Evolutionary conservation across 2,329 filamentous ascomycete species (phyloP), one percentile per base, ranked within the genome.

Genomic region (Neofusicoccum kwambonambiense): DNA sequence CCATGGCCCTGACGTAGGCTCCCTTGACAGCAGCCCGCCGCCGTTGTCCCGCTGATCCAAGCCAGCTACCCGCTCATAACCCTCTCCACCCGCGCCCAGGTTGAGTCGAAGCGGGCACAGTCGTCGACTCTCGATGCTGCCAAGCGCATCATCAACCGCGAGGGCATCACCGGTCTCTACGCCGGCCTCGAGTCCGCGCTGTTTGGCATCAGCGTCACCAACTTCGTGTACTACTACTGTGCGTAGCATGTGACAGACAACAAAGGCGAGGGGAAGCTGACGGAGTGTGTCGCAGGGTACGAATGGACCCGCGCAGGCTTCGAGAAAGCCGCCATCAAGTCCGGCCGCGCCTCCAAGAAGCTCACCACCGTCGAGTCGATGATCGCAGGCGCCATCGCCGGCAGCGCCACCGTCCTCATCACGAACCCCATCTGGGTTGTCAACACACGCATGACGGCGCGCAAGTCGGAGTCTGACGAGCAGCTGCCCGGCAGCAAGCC

Each of bases 161-260:
- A 99, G 80, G 95, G 95, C 72, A 82, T 97, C 64, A 82, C 87
- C 2, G 95, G 95, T 37, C 87, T 99, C 41, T 99, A 98, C 77
- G 89, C 95, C 6, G 95, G 95, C 47, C 87, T 99, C 66, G 92
- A 96, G 78, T 96, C 91, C 68, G 95, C 95, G 60, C 84, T 99
- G 51, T 97, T 99, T 78, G 95, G 95, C 77, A 98, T 99, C 82
- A 95, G 91, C 78, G 89, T 99, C 71, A 99, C 95, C 72, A 99
- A 99, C 83, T 99, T 99, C 77, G 94, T 99, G 54, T 99, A 99
- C 85, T 99, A 99, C 82, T 99, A 98, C 84, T 99, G 92, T 64
- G 34, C 50, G 62, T 64, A 42, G 44, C 51, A 57, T 49, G 62
- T 64, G 50, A 63, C 15, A 62, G 61, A 44, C 15, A 15, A 5